A percentile compares a stretch with the other conserved stretches of the same genome.
These are phyloP conservation scores for Erysimum cheiri DNA, from an alignment of 441 rosid genomes.

Conservation along the genomic window DNA sequence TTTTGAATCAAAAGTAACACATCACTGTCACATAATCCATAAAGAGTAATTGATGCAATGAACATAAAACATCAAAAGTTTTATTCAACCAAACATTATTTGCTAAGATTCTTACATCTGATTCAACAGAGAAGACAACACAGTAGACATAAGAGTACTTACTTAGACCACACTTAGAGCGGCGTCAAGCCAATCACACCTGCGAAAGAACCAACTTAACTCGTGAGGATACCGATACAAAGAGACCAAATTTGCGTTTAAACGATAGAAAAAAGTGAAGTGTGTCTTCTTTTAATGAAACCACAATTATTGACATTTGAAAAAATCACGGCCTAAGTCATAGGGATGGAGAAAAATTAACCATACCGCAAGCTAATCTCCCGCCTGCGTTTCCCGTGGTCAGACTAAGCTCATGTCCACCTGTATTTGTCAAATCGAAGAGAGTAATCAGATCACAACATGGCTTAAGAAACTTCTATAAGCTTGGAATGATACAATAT, in stretches of 20 bases:
- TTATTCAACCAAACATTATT: constrained; percentile 36
- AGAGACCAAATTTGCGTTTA: not conserved
- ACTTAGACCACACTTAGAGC: constrained; percentile 39
- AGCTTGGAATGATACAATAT: not conserved
- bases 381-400: constrained; percentile 98
- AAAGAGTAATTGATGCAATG: constrained; percentile 15
- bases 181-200: constrained; percentile 92
- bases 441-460: constrained; percentile 32
- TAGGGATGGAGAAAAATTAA: not conserved
- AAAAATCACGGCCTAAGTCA: not conserved
- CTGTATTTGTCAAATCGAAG: constrained; percentile 45
- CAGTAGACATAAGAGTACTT: constrained; percentile 28
- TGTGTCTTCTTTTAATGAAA: not conserved
- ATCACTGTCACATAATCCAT: constrained; percentile 11
- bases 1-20: constrained; percentile 4
- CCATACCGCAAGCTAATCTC: constrained; percentile 96
- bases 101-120: constrained; percentile 9
- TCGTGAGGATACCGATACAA: constrained; percentile 23
- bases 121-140: constrained; percentile 31
- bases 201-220: constrained; percentile 42
- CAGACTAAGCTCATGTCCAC: constrained; percentile 95
- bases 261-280: not conserved
- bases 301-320: not conserved
- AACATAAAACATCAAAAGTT: constrained; percentile 35
- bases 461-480: constrained; percentile 15